These are phyloP conservation scores for Silene vulgaris DNA, from an alignment of 179 eudicot genomes.

Conservation along the genomic window DNA sequence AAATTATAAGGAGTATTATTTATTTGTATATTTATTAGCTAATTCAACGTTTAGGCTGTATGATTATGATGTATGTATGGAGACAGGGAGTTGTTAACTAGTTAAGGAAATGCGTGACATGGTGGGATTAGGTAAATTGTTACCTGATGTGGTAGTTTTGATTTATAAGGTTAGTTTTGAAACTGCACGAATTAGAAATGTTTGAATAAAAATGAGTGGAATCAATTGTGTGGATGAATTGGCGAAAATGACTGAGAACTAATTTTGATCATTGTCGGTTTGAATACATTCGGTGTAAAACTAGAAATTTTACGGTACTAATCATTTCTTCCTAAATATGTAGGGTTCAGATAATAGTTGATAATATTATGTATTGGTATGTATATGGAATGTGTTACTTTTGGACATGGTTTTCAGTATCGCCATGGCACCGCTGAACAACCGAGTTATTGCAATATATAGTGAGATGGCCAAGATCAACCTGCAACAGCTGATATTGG, in stretches of 20 bases:
- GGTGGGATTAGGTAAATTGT: conserved; percentile 13
- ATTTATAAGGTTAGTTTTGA: conserved; percentile 10
- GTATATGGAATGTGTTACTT: neutral
- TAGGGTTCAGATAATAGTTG: neutral
- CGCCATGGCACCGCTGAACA: no score
- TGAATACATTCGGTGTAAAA: neutral
- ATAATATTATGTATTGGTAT: neutral
- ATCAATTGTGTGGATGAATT: neutral
- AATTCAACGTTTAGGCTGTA: no score
- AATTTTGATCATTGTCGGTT: neutral
- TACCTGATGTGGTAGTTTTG: neutral
- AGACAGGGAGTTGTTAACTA: neutral
- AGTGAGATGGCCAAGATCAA: no score
- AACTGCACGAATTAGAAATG: neutral
- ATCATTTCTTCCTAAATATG: neutral
- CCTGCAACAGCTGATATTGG: no score
- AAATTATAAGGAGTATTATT: no score
- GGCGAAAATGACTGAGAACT: neutral
- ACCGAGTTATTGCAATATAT: no score
- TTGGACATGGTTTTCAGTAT: no score
- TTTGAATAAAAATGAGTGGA: neutral
- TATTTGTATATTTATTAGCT: no score
- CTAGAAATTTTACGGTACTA: neutral
- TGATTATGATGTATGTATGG: neutral
- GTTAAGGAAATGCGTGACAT: conserved; percentile 10